Evolutionary conservation across 257 asterid species (phyloP).

Genomic region (Solanum infundibuliforme): DNA sequence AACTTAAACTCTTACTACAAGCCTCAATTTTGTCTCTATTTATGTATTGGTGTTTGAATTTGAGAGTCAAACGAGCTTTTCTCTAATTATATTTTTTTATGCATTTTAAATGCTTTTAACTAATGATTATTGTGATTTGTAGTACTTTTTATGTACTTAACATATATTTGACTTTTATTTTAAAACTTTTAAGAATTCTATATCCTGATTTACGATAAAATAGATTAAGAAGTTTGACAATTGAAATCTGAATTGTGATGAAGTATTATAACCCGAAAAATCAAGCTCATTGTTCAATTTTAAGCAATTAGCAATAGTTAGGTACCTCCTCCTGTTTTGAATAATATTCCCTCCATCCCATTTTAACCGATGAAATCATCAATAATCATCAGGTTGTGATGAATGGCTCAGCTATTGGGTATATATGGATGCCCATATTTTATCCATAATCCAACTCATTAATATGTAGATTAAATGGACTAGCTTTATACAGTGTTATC

Average conservation of each 20-base stretch:
- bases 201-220: background rate
- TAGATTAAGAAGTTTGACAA: background rate
- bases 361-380: background rate
- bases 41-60: background rate
- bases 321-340: background rate
- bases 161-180: background rate
- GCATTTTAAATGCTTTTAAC: background rate
- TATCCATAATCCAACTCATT: background rate
- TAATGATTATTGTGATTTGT: background rate
- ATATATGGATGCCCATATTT: background rate
- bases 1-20: background rate
- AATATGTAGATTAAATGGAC: background rate
- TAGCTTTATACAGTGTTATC: background rate
- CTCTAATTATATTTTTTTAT: background rate
- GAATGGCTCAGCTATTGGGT: background rate
- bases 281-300: background rate
- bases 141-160: background rate
- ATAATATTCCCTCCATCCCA: background rate
- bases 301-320: background rate
- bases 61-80: background rate
- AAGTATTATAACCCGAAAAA: background rate
- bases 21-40: background rate
- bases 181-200: background rate
- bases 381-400: background rate
- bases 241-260: background rate